Percentiles rank a stretch among this genome's conserved stretches.
Evolutionary conservation across 768 basidiomycete genomes (phyloP).

Genomic region (Harrya chromipes): DNA sequence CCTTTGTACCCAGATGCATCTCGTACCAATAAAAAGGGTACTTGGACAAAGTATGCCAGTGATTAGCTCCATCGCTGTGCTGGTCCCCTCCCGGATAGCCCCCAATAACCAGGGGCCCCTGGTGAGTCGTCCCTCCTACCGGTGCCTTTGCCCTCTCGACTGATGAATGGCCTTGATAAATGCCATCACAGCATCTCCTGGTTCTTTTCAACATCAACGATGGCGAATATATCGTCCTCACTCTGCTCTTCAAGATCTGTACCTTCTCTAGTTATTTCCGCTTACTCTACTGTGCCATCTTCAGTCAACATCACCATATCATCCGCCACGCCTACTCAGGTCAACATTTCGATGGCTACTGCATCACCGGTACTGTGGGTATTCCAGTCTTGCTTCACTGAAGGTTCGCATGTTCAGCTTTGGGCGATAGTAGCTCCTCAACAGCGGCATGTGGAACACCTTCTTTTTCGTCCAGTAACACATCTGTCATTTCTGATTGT

Average conservation of each 20-base stretch:
- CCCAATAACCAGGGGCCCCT: background rate
- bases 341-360: background rate
- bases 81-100: too few species aligned
- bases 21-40: background rate
- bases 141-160: background rate
- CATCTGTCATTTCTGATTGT: background rate
- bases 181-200: background rate
- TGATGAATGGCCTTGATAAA: background rate
- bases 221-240: background rate
- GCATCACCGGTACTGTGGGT: slow-evolving; percentile 2
- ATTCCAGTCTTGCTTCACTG: background rate
- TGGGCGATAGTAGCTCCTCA: background rate
- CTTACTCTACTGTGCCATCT: background rate
- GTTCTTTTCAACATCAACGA: background rate
- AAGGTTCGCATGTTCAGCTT: background rate
- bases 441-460: background rate
- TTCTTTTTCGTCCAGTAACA: background rate
- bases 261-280: background rate
- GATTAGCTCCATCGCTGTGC: background rate
- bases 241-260: background rate
- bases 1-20: background rate
- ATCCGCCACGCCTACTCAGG: background rate
- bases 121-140: background rate
- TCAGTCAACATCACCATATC: background rate
- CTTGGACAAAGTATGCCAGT: background rate